Evolutionary conservation across 371 early-diverging fungal species (phyloP), one percentile per base, ranked within the genome.

Genomic region (Actinomortierella wolfii): DNA sequence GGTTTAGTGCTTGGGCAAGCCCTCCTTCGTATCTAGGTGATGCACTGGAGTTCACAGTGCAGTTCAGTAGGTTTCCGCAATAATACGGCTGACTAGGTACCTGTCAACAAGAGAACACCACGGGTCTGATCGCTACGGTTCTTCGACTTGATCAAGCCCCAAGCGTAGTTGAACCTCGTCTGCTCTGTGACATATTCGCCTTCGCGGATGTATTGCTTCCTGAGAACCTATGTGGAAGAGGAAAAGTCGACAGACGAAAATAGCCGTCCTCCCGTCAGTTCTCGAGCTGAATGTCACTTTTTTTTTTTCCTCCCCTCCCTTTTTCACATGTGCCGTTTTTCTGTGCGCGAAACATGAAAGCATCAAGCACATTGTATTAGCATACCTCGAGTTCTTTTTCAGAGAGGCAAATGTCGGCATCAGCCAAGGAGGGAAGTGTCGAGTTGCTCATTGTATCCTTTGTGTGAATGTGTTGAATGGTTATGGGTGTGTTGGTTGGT

Each of bases 161-260:
- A 97, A 4, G 97, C 96, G 69, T 92, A 94, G 81, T 96, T 94
- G 84, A 97, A 97, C 76, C 94, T 94, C 43, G 94, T 94, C 78
- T 97, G 96, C n/a, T 76, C 68, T 59, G 89, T 84, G 4, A 85
- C 86, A 48, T 83, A 80, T 47, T 83, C 79, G 24, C 81, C 85
- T 59, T 92, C 92, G 39, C 84, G 82, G 44, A 87, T 84, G 70
- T 81, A 92, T 69, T 92, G 92, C 60, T 84, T 81, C 43, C 80
- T 80, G 40, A 94, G 81, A 17, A 93, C 84, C 90, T 89, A 61
- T 45, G 47, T 47, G 20, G 2, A 21, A 47, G 24, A n/a, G 9
- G 9, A 17, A 54, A n/a, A 49, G 14, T 13, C 46, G n/a, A 39
- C 7, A 34, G 34, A 11, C 11, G 11, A 34, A 34, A 34, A 34